Evolutionary conservation across 306 rosid species (phyloP).

Genomic region (Lupinus albus): DNA sequence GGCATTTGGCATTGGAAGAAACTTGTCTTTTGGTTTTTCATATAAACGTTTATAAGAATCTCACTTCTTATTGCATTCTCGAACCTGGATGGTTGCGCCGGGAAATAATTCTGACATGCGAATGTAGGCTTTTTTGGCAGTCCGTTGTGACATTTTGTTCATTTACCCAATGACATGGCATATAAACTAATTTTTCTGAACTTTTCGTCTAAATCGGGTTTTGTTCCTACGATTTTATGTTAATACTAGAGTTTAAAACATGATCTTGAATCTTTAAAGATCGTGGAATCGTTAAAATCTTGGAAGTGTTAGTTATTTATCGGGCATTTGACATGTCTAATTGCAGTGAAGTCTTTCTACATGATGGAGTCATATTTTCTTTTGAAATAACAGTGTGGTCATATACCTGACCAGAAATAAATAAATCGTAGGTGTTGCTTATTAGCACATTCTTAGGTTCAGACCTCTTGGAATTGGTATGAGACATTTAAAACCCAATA

Average conservation of each 20-base stretch:
- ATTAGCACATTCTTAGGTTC: too few species aligned
- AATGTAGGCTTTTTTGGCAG: constrained; percentile 32
- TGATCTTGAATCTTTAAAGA: neutral
- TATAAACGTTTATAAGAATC: constrained; percentile 35
- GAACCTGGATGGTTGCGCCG: constrained; percentile 24
- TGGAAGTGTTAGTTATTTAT: too few species aligned
- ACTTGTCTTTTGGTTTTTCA: constrained; percentile 23
- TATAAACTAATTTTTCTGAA: neutral
- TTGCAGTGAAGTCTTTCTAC: too few species aligned
- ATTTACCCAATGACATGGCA: neutral
- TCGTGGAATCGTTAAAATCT: neutral
- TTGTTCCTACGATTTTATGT: neutral
- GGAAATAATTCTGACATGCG: constrained; percentile 24
- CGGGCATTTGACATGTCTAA: too few species aligned
- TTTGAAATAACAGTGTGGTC: too few species aligned
- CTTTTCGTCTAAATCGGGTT: neutral
- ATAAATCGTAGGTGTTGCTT: too few species aligned
- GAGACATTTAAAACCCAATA: too few species aligned
- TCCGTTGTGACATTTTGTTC: constrained; percentile 10
- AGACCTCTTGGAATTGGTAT: too few species aligned
- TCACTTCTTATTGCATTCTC: constrained; percentile 19
- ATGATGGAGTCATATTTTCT: too few species aligned
- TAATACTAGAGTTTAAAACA: neutral
- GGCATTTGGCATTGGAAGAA: constrained; percentile 38
- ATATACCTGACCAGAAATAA: too few species aligned